phyloP scores from a whole-genome alignment of 192 early-diverging fungal genomes.

The Mortierella claussenii region DNA sequence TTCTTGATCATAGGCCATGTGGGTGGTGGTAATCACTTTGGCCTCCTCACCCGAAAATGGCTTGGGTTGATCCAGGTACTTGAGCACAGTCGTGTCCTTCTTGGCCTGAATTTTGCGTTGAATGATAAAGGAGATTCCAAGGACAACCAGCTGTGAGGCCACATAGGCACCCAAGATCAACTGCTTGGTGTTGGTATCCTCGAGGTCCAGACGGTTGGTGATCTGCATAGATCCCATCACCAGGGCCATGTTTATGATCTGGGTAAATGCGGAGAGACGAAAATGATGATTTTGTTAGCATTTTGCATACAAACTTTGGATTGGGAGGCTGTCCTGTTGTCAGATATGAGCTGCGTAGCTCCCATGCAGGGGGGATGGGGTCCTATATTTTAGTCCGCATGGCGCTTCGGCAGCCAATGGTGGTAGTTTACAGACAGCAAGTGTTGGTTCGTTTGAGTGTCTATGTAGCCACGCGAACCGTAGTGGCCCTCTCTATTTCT shows the following conservation, averaged over 20 bases:
- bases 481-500: too few species aligned
- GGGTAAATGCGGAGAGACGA: neutral
- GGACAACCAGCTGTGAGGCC: conserved; percentile 63
- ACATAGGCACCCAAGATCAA: conserved; percentile 68
- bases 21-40: conserved; percentile 71
- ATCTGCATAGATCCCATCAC: conserved; percentile 74
- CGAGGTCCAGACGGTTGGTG: conserved; percentile 70
- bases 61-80: conserved; percentile 81
- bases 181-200: conserved; percentile 65
- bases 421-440: too few species aligned
- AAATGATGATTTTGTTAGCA: neutral
- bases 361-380: too few species aligned
- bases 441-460: too few species aligned
- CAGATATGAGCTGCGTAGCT: too few species aligned
- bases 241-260: conserved; percentile 64
- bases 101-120: conserved; percentile 64
- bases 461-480: too few species aligned
- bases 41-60: conserved; percentile 51
- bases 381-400: too few species aligned
- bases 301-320: too few species aligned
- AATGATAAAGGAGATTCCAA: conserved; percentile 56
- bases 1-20: conserved; percentile 79
- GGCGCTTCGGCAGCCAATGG: too few species aligned
- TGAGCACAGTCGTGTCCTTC: conserved; percentile 87
- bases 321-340: too few species aligned